phyloP scores from a whole-genome alignment of 2,329 filamentous ascomycete genomes.

The Kalmusia sp. region DNA sequence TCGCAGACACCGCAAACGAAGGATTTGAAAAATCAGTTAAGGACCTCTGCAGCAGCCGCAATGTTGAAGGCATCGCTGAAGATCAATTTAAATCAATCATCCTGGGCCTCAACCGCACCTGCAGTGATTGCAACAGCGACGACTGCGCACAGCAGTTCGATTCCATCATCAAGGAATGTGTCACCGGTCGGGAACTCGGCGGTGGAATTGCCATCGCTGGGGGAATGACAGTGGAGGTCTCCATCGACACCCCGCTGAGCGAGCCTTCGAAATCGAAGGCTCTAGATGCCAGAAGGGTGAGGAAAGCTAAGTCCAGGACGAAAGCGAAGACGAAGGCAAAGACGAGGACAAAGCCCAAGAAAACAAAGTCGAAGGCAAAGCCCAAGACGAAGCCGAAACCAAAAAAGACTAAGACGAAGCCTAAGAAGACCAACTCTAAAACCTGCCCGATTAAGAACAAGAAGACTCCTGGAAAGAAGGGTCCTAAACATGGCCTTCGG shows the following conservation, averaged over 20 bases:
- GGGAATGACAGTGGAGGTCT: background rate
- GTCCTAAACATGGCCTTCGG: background rate
- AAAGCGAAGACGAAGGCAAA: background rate
- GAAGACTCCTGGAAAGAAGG: background rate
- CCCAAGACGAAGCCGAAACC: background rate
- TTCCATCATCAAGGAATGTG: background rate
- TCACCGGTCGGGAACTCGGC: background rate
- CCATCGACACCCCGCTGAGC: background rate
- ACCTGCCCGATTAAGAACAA: background rate
- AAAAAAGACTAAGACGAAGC: too few relatives aligned
- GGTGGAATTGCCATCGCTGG: background rate
- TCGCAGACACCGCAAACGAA: background rate
- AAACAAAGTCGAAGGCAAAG: background rate
- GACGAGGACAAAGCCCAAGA: background rate
- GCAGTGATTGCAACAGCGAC: background rate
- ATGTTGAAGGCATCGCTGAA: background rate
- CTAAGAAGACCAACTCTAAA: background rate
- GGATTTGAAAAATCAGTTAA: slow-evolving; percentile 1
- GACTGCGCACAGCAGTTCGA: background rate
- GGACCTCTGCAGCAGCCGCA: slow-evolving; percentile 1
- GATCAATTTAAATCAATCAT: background rate
- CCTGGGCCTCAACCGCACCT: background rate
- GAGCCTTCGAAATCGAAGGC: background rate
- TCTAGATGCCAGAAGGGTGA: background rate
- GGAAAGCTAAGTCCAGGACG: background rate